These are phyloP conservation scores for Schoenoplectus triqueter DNA, from an alignment of 202 grass and related monocot genomes.

Conservation along the genomic window DNA sequence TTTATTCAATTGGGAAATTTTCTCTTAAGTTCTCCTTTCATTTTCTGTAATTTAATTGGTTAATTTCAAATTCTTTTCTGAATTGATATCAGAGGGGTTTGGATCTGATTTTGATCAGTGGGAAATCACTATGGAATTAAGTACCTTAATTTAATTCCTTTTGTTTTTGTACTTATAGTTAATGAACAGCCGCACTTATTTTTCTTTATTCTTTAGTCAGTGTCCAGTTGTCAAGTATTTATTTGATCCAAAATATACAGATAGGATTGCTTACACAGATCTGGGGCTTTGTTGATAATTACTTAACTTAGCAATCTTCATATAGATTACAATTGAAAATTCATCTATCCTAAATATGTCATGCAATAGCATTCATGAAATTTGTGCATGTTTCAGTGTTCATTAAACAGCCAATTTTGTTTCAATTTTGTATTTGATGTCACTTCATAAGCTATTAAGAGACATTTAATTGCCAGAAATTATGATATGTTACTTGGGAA, in stretches of 20 bases:
- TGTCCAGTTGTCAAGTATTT: slow-evolving; percentile 8
- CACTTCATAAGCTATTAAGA: not conserved
- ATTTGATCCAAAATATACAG: not conserved
- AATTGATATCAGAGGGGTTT: not conserved
- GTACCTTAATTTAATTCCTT: not conserved
- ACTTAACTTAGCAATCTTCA: not conserved
- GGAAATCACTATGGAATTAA: not conserved
- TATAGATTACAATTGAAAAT: not conserved
- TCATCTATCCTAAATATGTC: not conserved
- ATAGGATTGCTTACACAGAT: not conserved
- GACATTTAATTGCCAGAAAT: not conserved
- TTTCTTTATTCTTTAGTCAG: slow-evolving; percentile 6
- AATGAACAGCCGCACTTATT: not conserved
- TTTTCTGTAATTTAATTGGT: not conserved
- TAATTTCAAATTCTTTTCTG: not conserved
- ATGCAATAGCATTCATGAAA: not conserved
- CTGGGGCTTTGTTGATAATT: not conserved
- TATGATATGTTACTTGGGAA: not conserved
- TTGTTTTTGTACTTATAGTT: not conserved
- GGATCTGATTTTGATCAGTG: slow-evolving; percentile 19
- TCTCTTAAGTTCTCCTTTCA: not conserved
- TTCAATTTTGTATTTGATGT: not conserved
- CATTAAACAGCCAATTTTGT: not conserved
- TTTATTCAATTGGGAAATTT: not conserved
- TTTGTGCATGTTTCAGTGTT: slow-evolving; percentile 16